Base-by-base conservation (phyloP, 352 stramenopile genomes). In the Pythium plurisporium region DNA sequence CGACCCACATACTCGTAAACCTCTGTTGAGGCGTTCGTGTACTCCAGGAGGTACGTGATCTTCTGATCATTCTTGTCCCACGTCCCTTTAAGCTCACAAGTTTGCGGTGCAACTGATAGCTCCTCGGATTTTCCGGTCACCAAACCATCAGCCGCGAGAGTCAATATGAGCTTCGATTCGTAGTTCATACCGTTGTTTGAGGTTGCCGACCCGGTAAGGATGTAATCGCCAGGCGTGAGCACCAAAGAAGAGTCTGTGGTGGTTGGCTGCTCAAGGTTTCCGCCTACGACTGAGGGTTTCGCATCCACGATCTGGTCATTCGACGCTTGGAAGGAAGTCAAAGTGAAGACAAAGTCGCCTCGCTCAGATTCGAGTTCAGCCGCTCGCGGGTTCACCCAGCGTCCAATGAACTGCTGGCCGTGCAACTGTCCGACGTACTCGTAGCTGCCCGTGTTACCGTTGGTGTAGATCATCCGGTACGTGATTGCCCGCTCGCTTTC, bases 391-490 rank as follows among this genome's bases (percentile, higher is more conserved):
- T 58, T 58, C 27, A 38, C 22, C 50, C 50, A 58, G 6, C 38
- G 50, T 12, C 50, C 50, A 7, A 42, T 23, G n/a, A 58, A 30
- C 3, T 43, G 29, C 11, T 22, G n/a, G 37, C 33, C n/a, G 5
- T 31, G 20, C 17, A 58, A 17, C 14, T 30, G n/a, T 6, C 50
- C 50, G 20, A 42, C 29, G 29, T 58, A 58, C 17, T 60, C 31
- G 42, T 51, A 60, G 14, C 5, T 59, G 2, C 37, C 40, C 4
- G 53, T 44, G 33, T 12, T 4, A 15, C 43, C 43, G n/a, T 58
- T 42, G 2, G 49, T 48, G 37, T 58, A 58, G 3, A 17, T 42
- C 14, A 58, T 15, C 2, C n/a, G 10, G 27, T 58, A 58, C 23
- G 20, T 41, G 50, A 58, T 58, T 6, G 7, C 22, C 1, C 22